Percentiles rank a stretch among this genome's conserved stretches.
These are phyloP conservation scores for Casuarina glauca DNA, from an alignment of 306 rosid genomes.

Conservation along the genomic window DNA sequence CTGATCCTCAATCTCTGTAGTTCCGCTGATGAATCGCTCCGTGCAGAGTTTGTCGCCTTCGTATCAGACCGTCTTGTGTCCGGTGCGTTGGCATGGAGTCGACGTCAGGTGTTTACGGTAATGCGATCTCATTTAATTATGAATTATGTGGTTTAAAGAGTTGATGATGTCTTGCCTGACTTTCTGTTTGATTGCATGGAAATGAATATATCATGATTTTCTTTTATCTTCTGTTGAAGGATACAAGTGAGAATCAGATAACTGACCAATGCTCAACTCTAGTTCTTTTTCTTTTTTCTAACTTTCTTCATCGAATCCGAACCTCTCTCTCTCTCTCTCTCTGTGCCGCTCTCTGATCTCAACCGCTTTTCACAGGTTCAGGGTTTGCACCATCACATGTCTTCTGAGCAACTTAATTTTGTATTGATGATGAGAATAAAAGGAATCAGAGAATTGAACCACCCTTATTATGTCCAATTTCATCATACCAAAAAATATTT, in stretches of 20 bases:
- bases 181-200: slow-evolving; percentile 11
- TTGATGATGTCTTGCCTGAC: not conserved
- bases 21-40: slow-evolving; percentile 34
- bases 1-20: slow-evolving; percentile 52
- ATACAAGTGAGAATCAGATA: not conserved
- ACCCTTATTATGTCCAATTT: no score
- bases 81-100: slow-evolving; percentile 67
- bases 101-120: slow-evolving; percentile 70
- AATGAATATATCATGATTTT: not conserved
- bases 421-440: no score
- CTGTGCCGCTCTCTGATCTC: not conserved
- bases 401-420: not conserved
- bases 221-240: not conserved
- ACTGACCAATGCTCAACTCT: not conserved
- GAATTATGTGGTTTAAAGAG: not conserved
- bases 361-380: not conserved
- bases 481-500: not conserved
- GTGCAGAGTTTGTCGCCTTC: slow-evolving; percentile 48
- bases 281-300: not conserved
- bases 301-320: not conserved
- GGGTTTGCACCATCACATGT: not conserved
- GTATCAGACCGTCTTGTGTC: slow-evolving; percentile 60
- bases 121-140: not conserved
- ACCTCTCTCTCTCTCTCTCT: not conserved
- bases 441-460: no score